Conservation (phyloP, 257 asterid genomes). For the Lycium ferocissimum region DNA sequence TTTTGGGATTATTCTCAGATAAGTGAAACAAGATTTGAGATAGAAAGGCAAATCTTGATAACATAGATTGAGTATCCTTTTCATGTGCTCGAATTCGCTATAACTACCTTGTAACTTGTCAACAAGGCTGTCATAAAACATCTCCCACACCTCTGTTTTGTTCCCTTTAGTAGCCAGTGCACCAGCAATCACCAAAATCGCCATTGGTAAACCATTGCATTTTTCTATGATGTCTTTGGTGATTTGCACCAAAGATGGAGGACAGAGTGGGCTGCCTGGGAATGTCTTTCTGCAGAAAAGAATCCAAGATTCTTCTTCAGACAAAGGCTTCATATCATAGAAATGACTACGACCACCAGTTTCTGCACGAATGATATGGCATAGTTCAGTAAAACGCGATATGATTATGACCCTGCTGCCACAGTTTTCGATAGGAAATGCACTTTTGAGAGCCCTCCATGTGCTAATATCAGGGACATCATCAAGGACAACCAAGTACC, state of each 20-base stretch:
- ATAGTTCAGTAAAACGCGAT: slow-evolving; percentile 31
- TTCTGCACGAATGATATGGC: slow-evolving; percentile 14
- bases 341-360: background rate
- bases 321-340: slow-evolving; percentile 33
- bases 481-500: slow-evolving; percentile 38
- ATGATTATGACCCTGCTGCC: slow-evolving; percentile 40
- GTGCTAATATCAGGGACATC: slow-evolving; percentile 31
- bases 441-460: slow-evolving; percentile 35
- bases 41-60: slow-evolving; percentile 42
- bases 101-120: slow-evolving; percentile 33
- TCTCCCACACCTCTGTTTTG: slow-evolving; percentile 35
- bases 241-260: slow-evolving; percentile 26
- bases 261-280: slow-evolving; percentile 24
- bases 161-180: slow-evolving; percentile 33
- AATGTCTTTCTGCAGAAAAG: slow-evolving; percentile 35
- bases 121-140: slow-evolving; percentile 26
- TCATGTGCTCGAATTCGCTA: slow-evolving; percentile 27
- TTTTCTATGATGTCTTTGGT: slow-evolving; percentile 20
- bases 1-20: slow-evolving; percentile 39
- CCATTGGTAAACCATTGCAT: slow-evolving; percentile 44
- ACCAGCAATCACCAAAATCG: slow-evolving; percentile 39
- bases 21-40: slow-evolving; percentile 38
- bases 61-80: slow-evolving; percentile 32
- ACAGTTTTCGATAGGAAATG: slow-evolving; percentile 31
- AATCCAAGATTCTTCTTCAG: slow-evolving; percentile 38